Evolutionary conservation across 768 basidiomycete species (phyloP).

Genomic region (Sporobolomyces roseus): DNA sequence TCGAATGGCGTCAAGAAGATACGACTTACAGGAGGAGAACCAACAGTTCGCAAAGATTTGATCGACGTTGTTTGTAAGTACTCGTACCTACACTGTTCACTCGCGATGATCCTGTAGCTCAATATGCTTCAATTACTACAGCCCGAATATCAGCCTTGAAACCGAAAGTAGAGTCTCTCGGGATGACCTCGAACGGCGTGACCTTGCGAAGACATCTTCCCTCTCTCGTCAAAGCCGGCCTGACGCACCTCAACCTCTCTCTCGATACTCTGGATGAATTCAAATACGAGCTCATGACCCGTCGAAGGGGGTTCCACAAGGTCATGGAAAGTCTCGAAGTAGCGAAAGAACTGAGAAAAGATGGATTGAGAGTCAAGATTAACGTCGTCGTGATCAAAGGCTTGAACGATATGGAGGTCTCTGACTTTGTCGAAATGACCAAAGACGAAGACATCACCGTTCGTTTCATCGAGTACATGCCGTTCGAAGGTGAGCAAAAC

Average conservation of each 20-base stretch:
- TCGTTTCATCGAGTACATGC: conserved; percentile 92
- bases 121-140: conserved; percentile 47
- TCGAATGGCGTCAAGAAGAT: conserved; percentile 80
- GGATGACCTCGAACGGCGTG: conserved; percentile 81
- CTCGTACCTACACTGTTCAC: background rate
- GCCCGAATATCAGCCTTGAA: conserved; percentile 64
- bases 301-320: conserved; percentile 61
- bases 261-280: conserved; percentile 79
- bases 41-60: conserved; percentile 73
- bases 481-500: too few species aligned
- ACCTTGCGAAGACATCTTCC: conserved; percentile 70
- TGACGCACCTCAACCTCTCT: conserved; percentile 68
- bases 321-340: conserved; percentile 65
- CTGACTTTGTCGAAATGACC: conserved; percentile 74
- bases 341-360: conserved; percentile 50
- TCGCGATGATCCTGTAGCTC: background rate
- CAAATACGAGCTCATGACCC: conserved; percentile 83
- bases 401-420: conserved; percentile 75
- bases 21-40: conserved; percentile 81
- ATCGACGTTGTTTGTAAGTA: conserved; percentile 58
- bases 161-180: conserved; percentile 61
- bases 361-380: conserved; percentile 60
- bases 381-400: conserved; percentile 77
- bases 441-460: conserved; percentile 62
- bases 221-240: conserved; percentile 62